A percentile compares a stretch with the other conserved stretches of the same genome.
These are phyloP conservation scores for Ilex asprella DNA, from an alignment of 257 asterid species.

Conservation along the genomic window DNA sequence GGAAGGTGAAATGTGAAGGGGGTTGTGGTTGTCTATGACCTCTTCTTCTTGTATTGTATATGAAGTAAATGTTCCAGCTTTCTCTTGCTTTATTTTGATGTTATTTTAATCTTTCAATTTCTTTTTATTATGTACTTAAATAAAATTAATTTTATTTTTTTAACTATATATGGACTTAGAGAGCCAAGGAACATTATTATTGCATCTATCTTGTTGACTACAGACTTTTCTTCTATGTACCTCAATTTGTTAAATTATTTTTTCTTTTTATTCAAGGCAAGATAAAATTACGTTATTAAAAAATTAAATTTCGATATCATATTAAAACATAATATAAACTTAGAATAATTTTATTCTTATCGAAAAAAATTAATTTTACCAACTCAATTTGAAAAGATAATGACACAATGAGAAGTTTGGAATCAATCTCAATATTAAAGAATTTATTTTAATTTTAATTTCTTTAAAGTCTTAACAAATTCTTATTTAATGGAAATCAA, in stretches of 20 bases:
- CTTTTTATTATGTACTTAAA: not conserved
- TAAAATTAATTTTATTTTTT: not conserved
- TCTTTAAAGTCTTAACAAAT: too few species aligned
- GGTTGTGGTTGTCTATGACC: slow-evolving; percentile 55
- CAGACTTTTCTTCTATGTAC: too few species aligned
- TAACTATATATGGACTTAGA: not conserved
- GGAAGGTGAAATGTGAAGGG: slow-evolving; percentile 60
- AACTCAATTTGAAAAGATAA: slow-evolving; percentile 47
- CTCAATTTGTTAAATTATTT: too few species aligned
- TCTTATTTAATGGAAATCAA: too few species aligned
- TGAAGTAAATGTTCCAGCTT: slow-evolving; percentile 58
- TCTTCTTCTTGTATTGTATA: slow-evolving; percentile 37
- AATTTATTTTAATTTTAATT: slow-evolving; percentile 7
- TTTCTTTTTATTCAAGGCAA: too few species aligned
- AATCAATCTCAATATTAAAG: slow-evolving; percentile 38
- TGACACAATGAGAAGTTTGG: slow-evolving; percentile 63
- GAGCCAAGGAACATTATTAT: not conserved
- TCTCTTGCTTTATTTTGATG: slow-evolving; percentile 9
- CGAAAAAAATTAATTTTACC: slow-evolving; percentile 7
- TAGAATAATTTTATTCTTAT: too few species aligned
- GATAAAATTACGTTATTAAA: too few species aligned
- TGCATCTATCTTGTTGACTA: not conserved
- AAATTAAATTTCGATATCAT: too few species aligned
- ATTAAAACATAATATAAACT: too few species aligned
- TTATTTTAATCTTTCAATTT: not conserved